These are phyloP conservation scores for Camellia japonica DNA, from an alignment of 148 eudicot species.

Conservation along the genomic window DNA sequence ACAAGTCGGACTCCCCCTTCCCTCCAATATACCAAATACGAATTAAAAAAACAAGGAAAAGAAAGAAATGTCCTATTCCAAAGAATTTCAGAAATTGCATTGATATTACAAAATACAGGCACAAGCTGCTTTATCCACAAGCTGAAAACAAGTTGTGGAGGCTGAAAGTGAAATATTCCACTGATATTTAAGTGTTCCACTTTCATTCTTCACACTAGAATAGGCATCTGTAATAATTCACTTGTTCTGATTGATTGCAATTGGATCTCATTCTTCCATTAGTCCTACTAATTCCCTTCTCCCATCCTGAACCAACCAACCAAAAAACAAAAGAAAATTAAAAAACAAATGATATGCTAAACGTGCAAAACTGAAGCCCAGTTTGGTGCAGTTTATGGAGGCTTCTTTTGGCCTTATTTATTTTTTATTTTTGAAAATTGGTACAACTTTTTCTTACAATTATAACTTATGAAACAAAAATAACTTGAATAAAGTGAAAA, in stretches of 20 bases:
- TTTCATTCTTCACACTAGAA: neutral
- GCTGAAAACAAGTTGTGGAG: neutral
- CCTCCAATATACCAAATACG: too few relatives aligned
- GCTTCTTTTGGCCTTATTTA: too few relatives aligned
- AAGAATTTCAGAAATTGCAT: too few relatives aligned
- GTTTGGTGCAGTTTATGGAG: too few relatives aligned
- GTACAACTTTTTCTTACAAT: too few relatives aligned
- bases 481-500: too few relatives aligned
- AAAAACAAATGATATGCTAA: neutral
- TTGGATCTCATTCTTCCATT: neutral
- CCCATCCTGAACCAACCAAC: neutral
- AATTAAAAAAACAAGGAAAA: too few relatives aligned
- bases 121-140: neutral
- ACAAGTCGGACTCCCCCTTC: too few relatives aligned
- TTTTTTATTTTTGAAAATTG: too few relatives aligned
- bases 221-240: slow-evolving; percentile 2
- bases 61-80: too few relatives aligned
- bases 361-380: neutral
- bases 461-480: too few relatives aligned
- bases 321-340: too few relatives aligned
- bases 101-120: neutral
- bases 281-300: neutral
- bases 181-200: neutral
- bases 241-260: neutral
- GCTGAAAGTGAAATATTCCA: slow-evolving; percentile 5